These are phyloP conservation scores for Hanseniaspora lindneri DNA, from an alignment of 805 yeast genomes.

Conservation along the genomic window DNA sequence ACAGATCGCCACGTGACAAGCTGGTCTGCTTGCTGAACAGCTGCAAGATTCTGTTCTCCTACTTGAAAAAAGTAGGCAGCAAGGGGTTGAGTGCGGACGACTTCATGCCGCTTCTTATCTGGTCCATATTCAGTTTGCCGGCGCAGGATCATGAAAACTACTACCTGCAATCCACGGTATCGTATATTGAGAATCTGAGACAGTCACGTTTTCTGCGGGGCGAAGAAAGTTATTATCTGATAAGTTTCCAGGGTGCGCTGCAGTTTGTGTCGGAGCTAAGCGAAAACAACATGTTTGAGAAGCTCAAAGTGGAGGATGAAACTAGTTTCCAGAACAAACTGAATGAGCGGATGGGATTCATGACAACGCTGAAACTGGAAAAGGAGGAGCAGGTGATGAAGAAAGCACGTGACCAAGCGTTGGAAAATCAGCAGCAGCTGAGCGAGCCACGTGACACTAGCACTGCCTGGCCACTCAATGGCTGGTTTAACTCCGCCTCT, in stretches of 20 bases:
- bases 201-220: slow-evolving; percentile 65
- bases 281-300: slow-evolving; percentile 30
- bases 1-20: slow-evolving; percentile 89
- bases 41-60: slow-evolving; percentile 84
- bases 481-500: slow-evolving; percentile 4
- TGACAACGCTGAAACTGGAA: slow-evolving; percentile 2
- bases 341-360: slow-evolving; percentile 23
- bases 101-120: slow-evolving; percentile 79
- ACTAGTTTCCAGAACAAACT: slow-evolving; percentile 43
- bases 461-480: background rate
- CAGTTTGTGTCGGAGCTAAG: slow-evolving; percentile 59
- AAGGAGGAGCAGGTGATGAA: slow-evolving; percentile 1
- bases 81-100: slow-evolving; percentile 81
- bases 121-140: slow-evolving; percentile 48
- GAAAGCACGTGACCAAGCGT: background rate
- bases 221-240: slow-evolving; percentile 81
- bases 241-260: slow-evolving; percentile 82
- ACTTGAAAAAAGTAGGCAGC: slow-evolving; percentile 50
- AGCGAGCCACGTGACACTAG: too few species aligned
- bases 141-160: slow-evolving; percentile 1
- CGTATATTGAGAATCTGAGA: slow-evolving; percentile 76
- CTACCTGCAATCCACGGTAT: slow-evolving; percentile 66
- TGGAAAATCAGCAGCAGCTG: background rate
- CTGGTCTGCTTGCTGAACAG: slow-evolving; percentile 81
- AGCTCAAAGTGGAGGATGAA: slow-evolving; percentile 46